Conservation (phyloP, 345 rosid genomes). For the Gossypium mustelinum region DNA sequence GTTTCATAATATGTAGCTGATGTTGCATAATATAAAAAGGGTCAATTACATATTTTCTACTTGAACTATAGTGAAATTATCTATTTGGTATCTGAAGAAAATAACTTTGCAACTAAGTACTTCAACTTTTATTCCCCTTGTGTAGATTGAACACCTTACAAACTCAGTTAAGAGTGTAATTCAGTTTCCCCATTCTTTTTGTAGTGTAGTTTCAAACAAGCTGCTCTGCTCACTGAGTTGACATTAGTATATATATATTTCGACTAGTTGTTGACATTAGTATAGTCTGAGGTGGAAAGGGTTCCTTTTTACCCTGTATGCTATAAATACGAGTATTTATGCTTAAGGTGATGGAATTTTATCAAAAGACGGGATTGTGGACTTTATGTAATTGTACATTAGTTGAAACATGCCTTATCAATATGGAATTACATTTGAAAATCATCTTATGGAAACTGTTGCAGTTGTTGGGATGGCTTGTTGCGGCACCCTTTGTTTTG, state of each 20-base stretch:
- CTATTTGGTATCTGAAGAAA: background rate
- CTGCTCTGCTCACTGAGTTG: background rate
- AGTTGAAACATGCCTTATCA: background rate
- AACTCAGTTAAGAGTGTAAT: background rate
- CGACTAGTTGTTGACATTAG: background rate
- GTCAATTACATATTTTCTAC: background rate
- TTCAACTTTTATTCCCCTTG: background rate
- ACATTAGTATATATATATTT: background rate
- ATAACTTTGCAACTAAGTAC: background rate
- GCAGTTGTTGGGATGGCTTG: conserved; percentile 78
- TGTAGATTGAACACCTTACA: background rate
- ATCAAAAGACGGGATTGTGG: background rate
- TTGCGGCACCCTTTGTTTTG: conserved; percentile 54
- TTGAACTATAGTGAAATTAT: background rate
- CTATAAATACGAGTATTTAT: background rate
- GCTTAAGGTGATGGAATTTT: background rate
- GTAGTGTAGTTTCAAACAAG: background rate
- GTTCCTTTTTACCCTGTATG: background rate
- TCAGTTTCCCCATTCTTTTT: conserved; percentile 1
- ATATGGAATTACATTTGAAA: conserved; percentile 5
- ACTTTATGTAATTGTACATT: background rate
- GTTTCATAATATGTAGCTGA: background rate
- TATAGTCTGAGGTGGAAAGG: background rate
- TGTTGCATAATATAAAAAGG: background rate
- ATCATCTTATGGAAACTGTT: conserved; percentile 13